Percentiles rank a stretch among this genome's conserved stretches.
phyloP scores from a whole-genome alignment of 2,329 filamentous ascomycete genomes.

The Fusarium mundagurra region DNA sequence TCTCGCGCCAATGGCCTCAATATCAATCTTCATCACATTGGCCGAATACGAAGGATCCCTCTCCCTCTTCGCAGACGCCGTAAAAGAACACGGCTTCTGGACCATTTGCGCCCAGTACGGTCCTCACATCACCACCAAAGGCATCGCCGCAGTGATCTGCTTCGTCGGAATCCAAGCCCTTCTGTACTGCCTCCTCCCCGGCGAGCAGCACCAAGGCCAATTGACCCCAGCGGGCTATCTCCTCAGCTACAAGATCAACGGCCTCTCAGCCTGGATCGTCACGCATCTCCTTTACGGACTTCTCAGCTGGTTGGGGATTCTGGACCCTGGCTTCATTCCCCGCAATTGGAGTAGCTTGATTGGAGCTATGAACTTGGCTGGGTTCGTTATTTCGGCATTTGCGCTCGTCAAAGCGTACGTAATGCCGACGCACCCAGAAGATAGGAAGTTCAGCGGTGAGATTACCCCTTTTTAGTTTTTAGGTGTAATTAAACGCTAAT shows the following conservation, averaged over 20 bases:
- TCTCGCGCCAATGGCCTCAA: constrained; percentile 35
- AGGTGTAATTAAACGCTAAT: constrained; percentile 2
- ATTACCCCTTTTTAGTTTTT: not conserved
- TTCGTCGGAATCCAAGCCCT: constrained; percentile 29
- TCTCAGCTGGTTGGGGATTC: constrained; percentile 40
- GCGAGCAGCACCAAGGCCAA: constrained; percentile 46
- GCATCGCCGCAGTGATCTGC: constrained; percentile 11
- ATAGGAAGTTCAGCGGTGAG: constrained; percentile 55
- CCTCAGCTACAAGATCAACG: constrained; percentile 56
- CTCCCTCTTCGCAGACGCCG: constrained; percentile 11
- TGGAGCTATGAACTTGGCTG: constrained; percentile 50
- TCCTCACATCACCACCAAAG: constrained; percentile 26
- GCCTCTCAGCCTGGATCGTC: constrained; percentile 51
- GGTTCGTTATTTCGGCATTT: constrained; percentile 39
- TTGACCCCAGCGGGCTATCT: constrained; percentile 55
- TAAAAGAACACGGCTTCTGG: constrained; percentile 27
- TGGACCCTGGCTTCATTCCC: constrained; percentile 54
- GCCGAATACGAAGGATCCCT: constrained; percentile 34
- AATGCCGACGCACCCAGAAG: constrained; percentile 51
- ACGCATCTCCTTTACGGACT: constrained; percentile 48
- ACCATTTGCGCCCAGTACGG: constrained; percentile 23
- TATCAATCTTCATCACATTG: constrained; percentile 40
- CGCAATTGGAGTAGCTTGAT: constrained; percentile 54
- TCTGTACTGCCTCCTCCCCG: constrained; percentile 24
- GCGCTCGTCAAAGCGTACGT: constrained; percentile 53